Conservation (phyloP, 441 rosid genomes). For the Erysimum pusillum region DNA sequence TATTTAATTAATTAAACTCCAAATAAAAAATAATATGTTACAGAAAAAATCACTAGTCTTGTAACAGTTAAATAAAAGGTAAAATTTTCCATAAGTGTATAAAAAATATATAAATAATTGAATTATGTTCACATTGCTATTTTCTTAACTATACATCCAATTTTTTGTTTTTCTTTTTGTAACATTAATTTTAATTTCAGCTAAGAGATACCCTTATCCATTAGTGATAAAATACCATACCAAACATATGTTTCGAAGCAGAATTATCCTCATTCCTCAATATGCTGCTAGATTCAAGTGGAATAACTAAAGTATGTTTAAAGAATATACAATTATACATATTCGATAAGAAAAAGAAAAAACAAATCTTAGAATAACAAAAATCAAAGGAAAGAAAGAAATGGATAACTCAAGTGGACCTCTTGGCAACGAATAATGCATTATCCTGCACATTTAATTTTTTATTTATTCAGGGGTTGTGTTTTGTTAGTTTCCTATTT, state of each 20-base stretch:
- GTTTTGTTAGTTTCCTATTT: slow-evolving; percentile 35
- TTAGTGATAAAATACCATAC: slow-evolving; percentile 25
- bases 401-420: slow-evolving; percentile 35
- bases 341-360: not conserved
- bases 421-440: slow-evolving; percentile 30
- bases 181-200: not conserved
- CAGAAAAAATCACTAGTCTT: too few species aligned
- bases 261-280: slow-evolving; percentile 21
- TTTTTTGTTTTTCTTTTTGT: not conserved
- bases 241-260: slow-evolving; percentile 3
- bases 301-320: slow-evolving; percentile 5
- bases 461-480: not conserved
- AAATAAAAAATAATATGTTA: too few species aligned
- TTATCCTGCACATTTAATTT: not conserved
- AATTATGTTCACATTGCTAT: too few species aligned
- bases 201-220: slow-evolving; percentile 19
- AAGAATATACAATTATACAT: not conserved
- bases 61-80: too few species aligned
- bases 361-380: slow-evolving; percentile 14
- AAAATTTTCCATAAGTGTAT: too few species aligned
- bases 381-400: slow-evolving; percentile 17
- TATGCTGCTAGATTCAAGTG: slow-evolving; percentile 9
- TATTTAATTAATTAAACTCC: too few species aligned
- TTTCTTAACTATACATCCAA: too few species aligned
- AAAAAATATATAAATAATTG: too few species aligned